Evolutionary conservation across 495 filamentous ascomycete genomes (phyloP).

Genomic region (Lophiotrema nucula): DNA sequence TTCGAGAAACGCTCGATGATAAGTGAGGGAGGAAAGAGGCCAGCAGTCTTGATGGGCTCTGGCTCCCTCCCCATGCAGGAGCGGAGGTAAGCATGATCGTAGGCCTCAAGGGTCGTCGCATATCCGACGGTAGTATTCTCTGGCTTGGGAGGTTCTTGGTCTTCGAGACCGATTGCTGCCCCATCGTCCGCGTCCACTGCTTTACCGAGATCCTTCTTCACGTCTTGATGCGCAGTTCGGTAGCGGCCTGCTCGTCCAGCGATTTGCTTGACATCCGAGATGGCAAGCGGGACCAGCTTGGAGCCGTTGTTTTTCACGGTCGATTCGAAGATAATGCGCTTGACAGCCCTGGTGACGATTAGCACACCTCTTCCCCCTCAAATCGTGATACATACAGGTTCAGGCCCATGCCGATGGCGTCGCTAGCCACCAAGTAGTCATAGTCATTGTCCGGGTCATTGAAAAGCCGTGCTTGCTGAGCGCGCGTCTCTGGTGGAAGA

Average conservation of each 20-base stretch:
- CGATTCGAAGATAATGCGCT: constrained; percentile 84
- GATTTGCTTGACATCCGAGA: constrained; percentile 92
- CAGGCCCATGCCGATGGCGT: constrained; percentile 96
- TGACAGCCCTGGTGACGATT: constrained; percentile 62
- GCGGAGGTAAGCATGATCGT: constrained; percentile 63
- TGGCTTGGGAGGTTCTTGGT: constrained; percentile 5
- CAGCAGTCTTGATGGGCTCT: constrained; percentile 68
- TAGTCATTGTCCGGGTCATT: constrained; percentile 94
- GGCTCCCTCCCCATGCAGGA: constrained; percentile 61
- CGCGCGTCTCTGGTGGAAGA: constrained; percentile 87
- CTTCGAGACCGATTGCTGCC: constrained; percentile 10
- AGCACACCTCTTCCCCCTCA: background rate
- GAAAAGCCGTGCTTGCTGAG: constrained; percentile 85
- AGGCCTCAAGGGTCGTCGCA: constrained; percentile 75
- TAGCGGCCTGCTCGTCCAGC: constrained; percentile 90
- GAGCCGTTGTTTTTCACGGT: constrained; percentile 63
- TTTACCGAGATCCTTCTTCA: constrained; percentile 24
- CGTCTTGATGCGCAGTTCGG: constrained; percentile 62
- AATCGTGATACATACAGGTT: constrained; percentile 62
- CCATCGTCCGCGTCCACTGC: background rate
- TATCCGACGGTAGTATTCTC: constrained; percentile 56
- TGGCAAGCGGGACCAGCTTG: constrained; percentile 51
- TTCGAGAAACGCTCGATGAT: constrained; percentile 69
- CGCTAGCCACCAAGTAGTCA: constrained; percentile 88
- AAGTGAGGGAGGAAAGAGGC: constrained; percentile 64